phyloP scores from a whole-genome alignment of 2,329 filamentous ascomycete species.

The Penicillium sp. region DNA sequence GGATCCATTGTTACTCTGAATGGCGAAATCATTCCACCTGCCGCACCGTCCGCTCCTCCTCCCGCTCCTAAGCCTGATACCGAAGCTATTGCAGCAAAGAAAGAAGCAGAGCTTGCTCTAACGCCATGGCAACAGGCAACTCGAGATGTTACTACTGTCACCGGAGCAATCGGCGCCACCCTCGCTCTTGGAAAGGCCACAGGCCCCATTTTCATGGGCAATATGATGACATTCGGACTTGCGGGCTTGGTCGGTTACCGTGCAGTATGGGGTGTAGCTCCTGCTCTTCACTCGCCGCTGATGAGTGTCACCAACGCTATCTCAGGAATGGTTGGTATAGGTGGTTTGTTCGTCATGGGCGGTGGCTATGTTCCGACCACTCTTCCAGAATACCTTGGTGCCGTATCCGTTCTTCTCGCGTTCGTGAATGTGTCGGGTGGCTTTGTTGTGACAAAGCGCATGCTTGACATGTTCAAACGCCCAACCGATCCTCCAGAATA shows the following conservation, averaged over 20 bases:
- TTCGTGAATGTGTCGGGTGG: conserved; percentile 89
- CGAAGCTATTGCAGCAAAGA: conserved; percentile 48
- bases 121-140: conserved; percentile 81
- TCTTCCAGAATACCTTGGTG: conserved; percentile 75
- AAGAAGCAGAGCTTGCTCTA: conserved; percentile 63
- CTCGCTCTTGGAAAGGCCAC: conserved; percentile 79
- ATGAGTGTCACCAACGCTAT: conserved; percentile 96
- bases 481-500: conserved; percentile 87
- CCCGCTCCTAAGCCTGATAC: conserved; percentile 55
- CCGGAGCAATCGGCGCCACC: conserved; percentile 73
- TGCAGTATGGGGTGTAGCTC: conserved; percentile 82
- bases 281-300: conserved; percentile 80
- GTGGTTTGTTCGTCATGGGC: conserved; percentile 85
- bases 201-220: conserved; percentile 82
- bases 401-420: conserved; percentile 76
- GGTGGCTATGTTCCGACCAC: conserved; percentile 77
- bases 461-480: conserved; percentile 89
- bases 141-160: conserved; percentile 72
- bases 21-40: conserved; percentile 73
- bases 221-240: conserved; percentile 80
- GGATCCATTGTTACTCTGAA: conserved; percentile 80
- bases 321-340: conserved; percentile 86
- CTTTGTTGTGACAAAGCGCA: conserved; percentile 88
- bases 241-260: conserved; percentile 85
- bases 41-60: conserved; percentile 67